These are phyloP conservation scores for Neonectria hederae DNA, from an alignment of 2,329 filamentous ascomycete genomes.

Conservation along the genomic window DNA sequence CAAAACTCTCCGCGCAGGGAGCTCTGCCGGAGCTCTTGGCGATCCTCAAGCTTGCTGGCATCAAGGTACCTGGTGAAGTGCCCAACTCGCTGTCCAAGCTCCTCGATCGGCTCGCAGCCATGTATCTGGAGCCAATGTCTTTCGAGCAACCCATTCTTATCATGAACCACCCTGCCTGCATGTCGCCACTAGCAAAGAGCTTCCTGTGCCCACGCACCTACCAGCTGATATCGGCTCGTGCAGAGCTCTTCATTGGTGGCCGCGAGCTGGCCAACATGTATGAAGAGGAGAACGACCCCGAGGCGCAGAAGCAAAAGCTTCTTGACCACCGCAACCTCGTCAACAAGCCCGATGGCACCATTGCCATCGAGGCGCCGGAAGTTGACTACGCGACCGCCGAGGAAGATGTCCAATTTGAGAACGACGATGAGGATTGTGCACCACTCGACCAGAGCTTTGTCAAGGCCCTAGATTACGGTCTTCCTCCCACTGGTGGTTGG, in stretches of 20 bases:
- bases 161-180: slow-evolving; percentile 86
- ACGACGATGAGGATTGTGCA: slow-evolving; percentile 56
- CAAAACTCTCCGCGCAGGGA: slow-evolving; percentile 64
- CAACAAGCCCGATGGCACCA: slow-evolving; percentile 46
- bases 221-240: slow-evolving; percentile 81
- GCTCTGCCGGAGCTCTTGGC: slow-evolving; percentile 68
- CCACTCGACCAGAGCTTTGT: slow-evolving; percentile 83
- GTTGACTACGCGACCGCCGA: slow-evolving; percentile 51
- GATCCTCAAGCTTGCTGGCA: slow-evolving; percentile 64
- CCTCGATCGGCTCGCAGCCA: slow-evolving; percentile 80
- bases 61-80: slow-evolving; percentile 72
- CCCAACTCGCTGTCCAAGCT: slow-evolving; percentile 69
- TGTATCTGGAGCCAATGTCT: slow-evolving; percentile 83
- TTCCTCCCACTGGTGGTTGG: slow-evolving; percentile 98
- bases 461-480: slow-evolving; percentile 82
- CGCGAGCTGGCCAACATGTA: slow-evolving; percentile 95
- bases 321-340: slow-evolving; percentile 58
- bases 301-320: slow-evolving; percentile 87
- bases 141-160: slow-evolving; percentile 79
- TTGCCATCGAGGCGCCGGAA: slow-evolving; percentile 42
- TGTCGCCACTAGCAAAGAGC: slow-evolving; percentile 91
- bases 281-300: slow-evolving; percentile 95
- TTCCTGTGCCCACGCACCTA: slow-evolving; percentile 74
- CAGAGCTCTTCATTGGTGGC: slow-evolving; percentile 83
- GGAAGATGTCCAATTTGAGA: slow-evolving; percentile 35